Base-by-base conservation (phyloP, 108 stramenopile species). In the Ochromonas danica region DNA sequence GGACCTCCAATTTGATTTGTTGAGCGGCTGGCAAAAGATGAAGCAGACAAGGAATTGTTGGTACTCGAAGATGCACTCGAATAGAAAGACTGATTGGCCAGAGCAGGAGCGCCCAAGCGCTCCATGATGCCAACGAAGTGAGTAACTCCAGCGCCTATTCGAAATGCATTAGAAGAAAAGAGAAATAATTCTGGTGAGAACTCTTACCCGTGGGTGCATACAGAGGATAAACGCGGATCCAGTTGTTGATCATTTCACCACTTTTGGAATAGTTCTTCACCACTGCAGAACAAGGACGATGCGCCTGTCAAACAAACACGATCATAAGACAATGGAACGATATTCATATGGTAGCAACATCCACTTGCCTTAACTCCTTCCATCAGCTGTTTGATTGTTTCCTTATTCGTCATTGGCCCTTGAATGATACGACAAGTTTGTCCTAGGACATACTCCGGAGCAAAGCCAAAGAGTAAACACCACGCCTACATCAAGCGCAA, bases 61-160 rank as follows among this genome's bases (percentile, higher is more conserved):
- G n/a, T n/a, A n/a, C n/a, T n/a, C n/a, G n/a, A n/a, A n/a, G n/a
- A n/a, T n/a, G n/a, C n/a, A n/a, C n/a, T n/a, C n/a, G n/a, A n/a
- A n/a, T n/a, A n/a, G n/a, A n/a, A n/a, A n/a, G n/a, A n/a, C n/a
- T n/a, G n/a, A n/a, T n/a, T n/a, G n/a, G n/a, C n/a, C n/a, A n/a
- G n/a, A n/a, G n/a, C n/a, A n/a, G n/a, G n/a, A n/a, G n/a, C n/a
- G n/a, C n/a, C n/a, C 51, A 57, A 10, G 51, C 51, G 51, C 25
- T 67, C 63, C 63, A 67, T 67, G 3, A 67, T 67, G 6, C 63
- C 63, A 6, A 67, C 17, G 63, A 67, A 67, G 31, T 67, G 35
- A 25, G 33, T 6, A 6, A 67, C 63, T 67, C 33, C 10, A 36
- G n/a, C n/a, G n/a, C n/a, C n/a, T n/a, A n/a, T n/a, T n/a, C n/a